phyloP scores from a whole-genome alignment of 371 early-diverging fungal genomes.

The Ordospora colligata region DNA sequence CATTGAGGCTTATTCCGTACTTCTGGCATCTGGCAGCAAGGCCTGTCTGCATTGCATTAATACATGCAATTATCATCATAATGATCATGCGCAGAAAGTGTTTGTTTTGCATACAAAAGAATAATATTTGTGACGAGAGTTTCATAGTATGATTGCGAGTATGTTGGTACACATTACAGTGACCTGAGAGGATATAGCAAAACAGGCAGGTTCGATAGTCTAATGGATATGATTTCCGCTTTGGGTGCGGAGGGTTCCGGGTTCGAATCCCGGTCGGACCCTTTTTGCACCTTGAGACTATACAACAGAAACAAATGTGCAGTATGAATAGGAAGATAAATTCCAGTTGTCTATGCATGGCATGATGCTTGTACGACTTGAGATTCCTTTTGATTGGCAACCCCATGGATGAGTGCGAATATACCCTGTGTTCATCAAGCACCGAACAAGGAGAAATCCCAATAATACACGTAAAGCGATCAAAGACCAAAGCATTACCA shows the following conservation, averaged over 20 bases:
- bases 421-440: conserved; percentile 28
- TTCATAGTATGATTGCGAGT: not conserved
- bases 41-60: not conserved
- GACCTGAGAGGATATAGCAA: too few relatives aligned
- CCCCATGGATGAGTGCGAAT: conserved; percentile 27
- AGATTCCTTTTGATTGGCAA: not conserved
- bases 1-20: conserved; percentile 35
- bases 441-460: conserved; percentile 47
- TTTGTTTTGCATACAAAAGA: not conserved
- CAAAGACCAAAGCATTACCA: not conserved
- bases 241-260: conserved; percentile 65
- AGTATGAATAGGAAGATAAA: too few relatives aligned
- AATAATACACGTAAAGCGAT: not conserved
- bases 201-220: conserved; percentile 60
- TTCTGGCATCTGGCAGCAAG: conserved; percentile 12
- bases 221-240: conserved; percentile 64
- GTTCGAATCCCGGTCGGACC: conserved; percentile 64
- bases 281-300: conserved; percentile 38
- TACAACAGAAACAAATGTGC: too few relatives aligned
- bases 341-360: not conserved
- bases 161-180: too few relatives aligned
- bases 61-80: not conserved
- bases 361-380: not conserved
- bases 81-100: not conserved
- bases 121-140: not conserved